A percentile compares a stretch with the other conserved stretches of the same genome.
Evolutionary conservation across 2,329 filamentous ascomycete genomes (phyloP).

Genomic region (Colletotrichum euphorbiae): DNA sequence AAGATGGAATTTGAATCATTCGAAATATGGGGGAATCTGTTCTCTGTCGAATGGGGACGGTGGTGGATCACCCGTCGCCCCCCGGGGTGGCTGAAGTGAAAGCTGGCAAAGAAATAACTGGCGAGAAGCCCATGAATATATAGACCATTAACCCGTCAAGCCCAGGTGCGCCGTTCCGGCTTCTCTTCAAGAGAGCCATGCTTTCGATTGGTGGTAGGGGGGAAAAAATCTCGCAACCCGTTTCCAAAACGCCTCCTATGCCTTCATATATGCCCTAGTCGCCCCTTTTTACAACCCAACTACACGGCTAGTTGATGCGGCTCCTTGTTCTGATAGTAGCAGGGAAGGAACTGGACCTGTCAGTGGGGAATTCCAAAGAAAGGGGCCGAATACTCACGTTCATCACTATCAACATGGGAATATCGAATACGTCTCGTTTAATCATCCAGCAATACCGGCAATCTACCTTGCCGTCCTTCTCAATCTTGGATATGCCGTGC

Average conservation of each 20-base stretch:
- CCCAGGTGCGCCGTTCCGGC: constrained; percentile 26
- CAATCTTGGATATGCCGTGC: constrained; percentile 83
- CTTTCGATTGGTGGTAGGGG: not conserved
- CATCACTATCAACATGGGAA: constrained; percentile 98
- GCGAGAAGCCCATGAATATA: constrained; percentile 12
- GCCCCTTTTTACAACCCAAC: constrained; percentile 29
- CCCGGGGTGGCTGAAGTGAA: constrained; percentile 20
- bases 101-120: not conserved
- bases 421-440: constrained; percentile 96
- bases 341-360: constrained; percentile 65
- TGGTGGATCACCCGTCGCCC: not conserved
- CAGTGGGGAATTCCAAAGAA: not conserved
- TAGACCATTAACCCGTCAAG: constrained; percentile 8
- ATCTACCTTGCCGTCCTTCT: constrained; percentile 90
- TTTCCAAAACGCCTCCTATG: constrained; percentile 48
- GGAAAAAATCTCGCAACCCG: not conserved
- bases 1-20: constrained; percentile 14
- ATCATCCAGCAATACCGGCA: constrained; percentile 98
- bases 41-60: constrained; percentile 1
- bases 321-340: constrained; percentile 69
- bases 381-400: constrained; percentile 78
- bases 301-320: constrained; percentile 67
- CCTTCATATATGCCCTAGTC: constrained; percentile 38
- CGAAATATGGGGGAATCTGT: constrained; percentile 6
- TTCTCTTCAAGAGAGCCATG: constrained; percentile 9